These are phyloP conservation scores for Oenanthe sinensis DNA, from an alignment of 129 eudicot genomes.

Conservation along the genomic window DNA sequence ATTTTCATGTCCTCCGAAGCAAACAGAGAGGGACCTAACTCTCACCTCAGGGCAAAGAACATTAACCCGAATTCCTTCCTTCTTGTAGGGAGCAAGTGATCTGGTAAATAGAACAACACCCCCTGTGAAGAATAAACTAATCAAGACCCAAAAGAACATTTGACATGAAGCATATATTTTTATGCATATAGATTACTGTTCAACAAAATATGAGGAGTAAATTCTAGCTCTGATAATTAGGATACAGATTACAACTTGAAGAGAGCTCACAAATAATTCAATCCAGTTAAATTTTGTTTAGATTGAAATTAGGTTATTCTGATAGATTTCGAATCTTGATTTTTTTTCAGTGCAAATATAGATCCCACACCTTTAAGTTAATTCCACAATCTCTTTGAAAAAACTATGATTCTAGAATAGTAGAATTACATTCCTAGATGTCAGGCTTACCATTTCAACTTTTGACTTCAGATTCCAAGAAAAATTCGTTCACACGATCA, in stretches of 20 bases:
- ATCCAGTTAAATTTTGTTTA: not conserved
- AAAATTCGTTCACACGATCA: not conserved
- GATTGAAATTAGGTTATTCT: not conserved
- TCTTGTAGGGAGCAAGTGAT: constrained; percentile 69
- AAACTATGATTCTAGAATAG: not conserved
- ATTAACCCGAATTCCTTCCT: constrained; percentile 77
- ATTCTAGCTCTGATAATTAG: not conserved
- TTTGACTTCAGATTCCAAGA: not conserved
- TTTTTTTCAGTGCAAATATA: not conserved
- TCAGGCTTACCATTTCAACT: not conserved
- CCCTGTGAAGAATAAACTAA: constrained; percentile 30
- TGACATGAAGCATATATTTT: not conserved
- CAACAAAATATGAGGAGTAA: not conserved
- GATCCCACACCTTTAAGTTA: not conserved
- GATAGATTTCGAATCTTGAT: not conserved
- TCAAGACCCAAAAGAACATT: constrained; percentile 11
- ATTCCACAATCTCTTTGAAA: not conserved
- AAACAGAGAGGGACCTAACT: not conserved
- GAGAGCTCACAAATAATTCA: not conserved
- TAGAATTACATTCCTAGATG: not conserved
- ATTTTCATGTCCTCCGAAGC: not conserved
- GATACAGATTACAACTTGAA: not conserved
- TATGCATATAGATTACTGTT: not conserved
- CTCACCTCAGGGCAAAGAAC: constrained; percentile 96
- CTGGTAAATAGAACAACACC: constrained; percentile 84